Base-by-base conservation (phyloP, 805 yeast genomes). In the Cyberlindnera samutprakarnensis region DNA sequence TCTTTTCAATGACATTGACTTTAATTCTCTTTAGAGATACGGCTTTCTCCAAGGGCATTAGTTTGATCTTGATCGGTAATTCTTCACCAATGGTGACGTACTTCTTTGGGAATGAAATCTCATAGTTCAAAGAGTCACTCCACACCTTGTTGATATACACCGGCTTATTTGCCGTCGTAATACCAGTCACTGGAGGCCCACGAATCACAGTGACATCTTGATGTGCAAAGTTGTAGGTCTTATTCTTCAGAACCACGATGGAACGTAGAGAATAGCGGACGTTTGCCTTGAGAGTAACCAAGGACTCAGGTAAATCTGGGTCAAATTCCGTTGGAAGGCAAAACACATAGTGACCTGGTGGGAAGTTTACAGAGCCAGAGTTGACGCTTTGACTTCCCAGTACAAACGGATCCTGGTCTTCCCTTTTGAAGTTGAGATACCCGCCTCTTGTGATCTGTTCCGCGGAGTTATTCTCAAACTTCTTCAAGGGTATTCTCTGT, bases 111-210 rank as follows among this genome's bases (percentile, higher is more conserved):
- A 83, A 68, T 0, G 86, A 70, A 12, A 83, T 67, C 41, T 80
- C 80, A 54, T 83, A 83, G 35, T 75, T 75, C 23, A 83, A 55
- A 0, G 85, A 54, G 34, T 80, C 78, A 43, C 75, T 74, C 92
- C 92, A 83, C 1, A 75, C 66, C 39, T 83, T 66, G 50, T 78
- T 80, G 22, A 83, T 85, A 51, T 77, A 81, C 13, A 83, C 70
- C 0, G 94, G 86, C 48, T 80, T 83, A 49, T 81, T 79, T 6
- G 59, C 58, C 2, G 68, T 60, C 0, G 65, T 54, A 2, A 54
- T 38, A 2, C 64, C 62, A 6, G 43, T 39, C 7, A 48, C 43
- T 6, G 70, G 70, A 2, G 70, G 70, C 0, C 61, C 59, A 38
- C 71, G 56, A 1, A 66, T 47, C 11, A 63, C 41, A 16, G 51